Evolutionary conservation across 192 early-diverging fungal species (phyloP).

Genomic region (Tieghemiomyces parasiticus): DNA sequence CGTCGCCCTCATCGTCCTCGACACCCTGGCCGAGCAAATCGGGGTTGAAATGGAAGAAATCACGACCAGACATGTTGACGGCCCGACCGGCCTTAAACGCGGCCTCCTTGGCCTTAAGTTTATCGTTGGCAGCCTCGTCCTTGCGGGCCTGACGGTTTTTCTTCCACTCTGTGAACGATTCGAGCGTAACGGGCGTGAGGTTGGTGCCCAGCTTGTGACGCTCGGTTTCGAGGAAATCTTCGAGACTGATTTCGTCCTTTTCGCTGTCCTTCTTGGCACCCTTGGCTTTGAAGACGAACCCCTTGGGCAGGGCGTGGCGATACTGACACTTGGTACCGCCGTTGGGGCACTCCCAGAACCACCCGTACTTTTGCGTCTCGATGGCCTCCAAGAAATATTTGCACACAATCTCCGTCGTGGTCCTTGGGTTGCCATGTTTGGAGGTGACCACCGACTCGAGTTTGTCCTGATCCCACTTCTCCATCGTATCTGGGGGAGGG

Average conservation of each 20-base stretch:
- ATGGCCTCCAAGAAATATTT: conserved; percentile 97
- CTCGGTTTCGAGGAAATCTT: conserved; percentile 97
- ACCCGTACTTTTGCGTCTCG: conserved; percentile 88
- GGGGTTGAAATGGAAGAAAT: conserved; percentile 97
- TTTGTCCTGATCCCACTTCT: conserved; percentile 86
- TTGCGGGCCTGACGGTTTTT: conserved; percentile 55
- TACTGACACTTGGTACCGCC: conserved; percentile 91
- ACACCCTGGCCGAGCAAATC: conserved; percentile 53
- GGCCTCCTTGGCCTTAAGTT: conserved; percentile 66
- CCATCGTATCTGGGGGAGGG: conserved; percentile 77
- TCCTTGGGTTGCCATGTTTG: conserved; percentile 70
- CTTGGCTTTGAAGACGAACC: conserved; percentile 90
- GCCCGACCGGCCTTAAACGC: conserved; percentile 75
- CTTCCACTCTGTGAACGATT: conserved; percentile 91
- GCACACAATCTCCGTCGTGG: conserved; percentile 95
- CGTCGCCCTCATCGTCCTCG: conserved; percentile 68
- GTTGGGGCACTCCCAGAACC: conserved; percentile 99
- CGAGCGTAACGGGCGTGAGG: conserved; percentile 86
- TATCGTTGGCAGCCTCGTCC: conserved; percentile 46
- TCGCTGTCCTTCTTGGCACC: conserved; percentile 66
- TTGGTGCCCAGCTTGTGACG: conserved; percentile 87
- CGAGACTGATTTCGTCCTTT: conserved; percentile 76
- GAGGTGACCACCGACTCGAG: conserved; percentile 76
- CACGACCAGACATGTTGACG: conserved; percentile 87
- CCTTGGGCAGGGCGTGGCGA: conserved; percentile 88